Percentiles rank a stretch among this genome's conserved stretches.
Conservation (phyloP, 2,329 filamentous ascomycete species). For the Colletotrichum sp. region DNA sequence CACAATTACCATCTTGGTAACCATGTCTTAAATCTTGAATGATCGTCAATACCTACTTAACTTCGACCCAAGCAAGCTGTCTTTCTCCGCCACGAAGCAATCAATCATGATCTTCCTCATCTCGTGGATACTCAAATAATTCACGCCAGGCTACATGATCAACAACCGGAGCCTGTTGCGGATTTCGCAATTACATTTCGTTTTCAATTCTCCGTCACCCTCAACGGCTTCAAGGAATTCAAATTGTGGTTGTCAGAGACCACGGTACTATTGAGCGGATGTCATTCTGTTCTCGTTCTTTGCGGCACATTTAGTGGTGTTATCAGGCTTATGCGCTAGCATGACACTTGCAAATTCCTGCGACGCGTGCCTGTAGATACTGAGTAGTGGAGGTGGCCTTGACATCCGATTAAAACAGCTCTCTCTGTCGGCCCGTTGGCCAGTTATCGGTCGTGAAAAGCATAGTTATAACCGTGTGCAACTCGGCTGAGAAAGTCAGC, state of each 20-base stretch:
- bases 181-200: neutral
- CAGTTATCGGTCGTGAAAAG: neutral
- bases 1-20: neutral
- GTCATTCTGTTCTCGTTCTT: neutral
- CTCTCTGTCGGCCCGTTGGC: too few relatives aligned
- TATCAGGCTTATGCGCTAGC: neutral
- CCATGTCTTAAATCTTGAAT: neutral
- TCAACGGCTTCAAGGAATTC: neutral
- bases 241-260: neutral
- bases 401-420: neutral
- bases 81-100: neutral
- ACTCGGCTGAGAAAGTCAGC: too few relatives aligned
- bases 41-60: neutral
- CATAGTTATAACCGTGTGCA: too few relatives aligned
- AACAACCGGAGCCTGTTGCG: neutral
- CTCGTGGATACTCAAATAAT: neutral
- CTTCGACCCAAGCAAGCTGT: neutral
- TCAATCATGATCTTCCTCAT: neutral
- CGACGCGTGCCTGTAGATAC: neutral
- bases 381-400: neutral
- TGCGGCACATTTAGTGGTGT: neutral
- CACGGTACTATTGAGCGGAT: neutral
- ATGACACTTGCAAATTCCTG: neutral
- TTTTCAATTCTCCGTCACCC: neutral
- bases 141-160: neutral